Base-by-base conservation (phyloP, 2,329 filamentous ascomycete genomes). In the Plenodomus tracheiphilus region DNA sequence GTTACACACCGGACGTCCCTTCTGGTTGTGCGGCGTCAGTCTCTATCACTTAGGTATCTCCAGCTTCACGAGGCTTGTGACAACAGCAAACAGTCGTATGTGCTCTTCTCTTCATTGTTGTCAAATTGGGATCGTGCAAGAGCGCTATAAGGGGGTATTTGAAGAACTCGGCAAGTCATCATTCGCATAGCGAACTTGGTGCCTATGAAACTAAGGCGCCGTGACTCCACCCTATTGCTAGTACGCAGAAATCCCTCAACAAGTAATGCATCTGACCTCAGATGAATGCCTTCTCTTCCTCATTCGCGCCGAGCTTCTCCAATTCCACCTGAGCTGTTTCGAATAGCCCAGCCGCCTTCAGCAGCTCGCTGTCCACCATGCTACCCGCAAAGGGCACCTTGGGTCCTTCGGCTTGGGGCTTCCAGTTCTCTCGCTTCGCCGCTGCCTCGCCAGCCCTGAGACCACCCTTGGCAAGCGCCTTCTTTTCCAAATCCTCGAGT, bases 361-460 rank as follows among this genome's bases (percentile, higher is more conserved):
- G 51, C 36, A 70, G 41, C 39, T 66, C 62, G 19, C 58, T 64
- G 36, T 70, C 66, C 20, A 68, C 61, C 60, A 64, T 59, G 0
- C 56, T 57, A 1, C 68, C 70, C 3, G 64, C 68, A 51, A 73
- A 65, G 4, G 43, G 40, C 17, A 68, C 58, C 46, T 57, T 58
- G 1, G 54, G 51, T 1, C 62, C 68, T 10, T 58, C 51, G 10
- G 48, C 51, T 42, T 58, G 43, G 2, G 46, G 43, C 41, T 49
- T 53, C 57, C 64, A 69, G 1, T 53, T 56, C 34, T 54, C 51
- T 1, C 59, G 53, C 43, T 59, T 16, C 11, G 55, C 54, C 16
- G 53, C 17, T 10, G 44, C 53, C 28, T 63, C 57, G 2, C 54
- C 60, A 4, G 47, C 49, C 4, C 25, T 45, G 34, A 65, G 22